phyloP scores from a whole-genome alignment of 139 green algal genomes.

The Chlamydomonas incerta region DNA sequence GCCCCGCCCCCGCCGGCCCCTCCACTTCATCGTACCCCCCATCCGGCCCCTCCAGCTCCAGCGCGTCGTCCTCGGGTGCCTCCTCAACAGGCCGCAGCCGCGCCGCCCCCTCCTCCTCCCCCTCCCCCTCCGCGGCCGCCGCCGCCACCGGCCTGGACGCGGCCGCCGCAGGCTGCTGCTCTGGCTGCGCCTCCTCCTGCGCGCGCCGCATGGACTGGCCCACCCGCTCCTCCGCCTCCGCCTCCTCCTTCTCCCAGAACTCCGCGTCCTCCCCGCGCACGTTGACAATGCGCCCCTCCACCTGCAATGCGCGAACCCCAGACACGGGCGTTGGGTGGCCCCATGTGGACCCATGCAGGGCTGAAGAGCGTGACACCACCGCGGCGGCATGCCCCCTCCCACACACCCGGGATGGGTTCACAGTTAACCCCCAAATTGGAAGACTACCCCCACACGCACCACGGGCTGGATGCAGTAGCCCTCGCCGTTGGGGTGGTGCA shows the following conservation, averaged over 20 bases:
- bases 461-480: constrained; percentile 49
- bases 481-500: constrained; percentile 10
- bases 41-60: neutral
- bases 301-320: too few species aligned
- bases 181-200: too few species aligned
- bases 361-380: too few species aligned
- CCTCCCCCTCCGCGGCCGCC: neutral
- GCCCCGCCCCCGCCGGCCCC: too few species aligned
- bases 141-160: too few species aligned
- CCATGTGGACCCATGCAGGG: too few species aligned
- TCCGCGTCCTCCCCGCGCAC: neutral
- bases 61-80: neutral
- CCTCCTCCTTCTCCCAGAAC: neutral
- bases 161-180: too few species aligned
- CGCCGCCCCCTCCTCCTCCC: neutral
- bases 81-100: neutral
- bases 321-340: too few species aligned
- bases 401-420: too few species aligned
- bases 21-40: neutral
- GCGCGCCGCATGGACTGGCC: neutral
- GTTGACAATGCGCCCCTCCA: constrained; percentile 61
- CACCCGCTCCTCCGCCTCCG: neutral
- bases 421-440: too few species aligned
- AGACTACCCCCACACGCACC: too few species aligned
- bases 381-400: too few species aligned